These are phyloP conservation scores for Globisporangium ultimum DNA, from an alignment of 352 stramenopile genomes.

Conservation along the genomic window DNA sequence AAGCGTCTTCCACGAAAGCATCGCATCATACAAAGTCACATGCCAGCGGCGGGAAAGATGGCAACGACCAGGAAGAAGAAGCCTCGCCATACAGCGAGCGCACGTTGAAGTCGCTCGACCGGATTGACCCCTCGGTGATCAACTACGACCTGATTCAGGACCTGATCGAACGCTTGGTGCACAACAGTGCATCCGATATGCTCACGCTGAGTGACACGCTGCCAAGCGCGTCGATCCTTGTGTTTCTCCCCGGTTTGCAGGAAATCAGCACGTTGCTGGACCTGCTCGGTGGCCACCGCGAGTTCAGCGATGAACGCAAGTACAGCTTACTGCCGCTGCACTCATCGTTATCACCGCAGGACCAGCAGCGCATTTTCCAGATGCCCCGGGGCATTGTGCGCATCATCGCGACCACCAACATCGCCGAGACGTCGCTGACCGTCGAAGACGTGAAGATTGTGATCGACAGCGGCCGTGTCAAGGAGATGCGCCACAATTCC, in stretches of 20 bases:
- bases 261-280: slow-evolving; percentile 92
- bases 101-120: slow-evolving; percentile 78
- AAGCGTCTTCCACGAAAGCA: slow-evolving; percentile 30
- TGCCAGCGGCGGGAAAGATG: not conserved
- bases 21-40: slow-evolving; percentile 16
- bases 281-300: slow-evolving; percentile 51
- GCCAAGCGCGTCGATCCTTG: slow-evolving; percentile 85
- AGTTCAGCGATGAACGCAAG: slow-evolving; percentile 41
- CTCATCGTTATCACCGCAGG: slow-evolving; percentile 89
- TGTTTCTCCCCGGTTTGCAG: slow-evolving; percentile 94
- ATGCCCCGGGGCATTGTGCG: slow-evolving; percentile 65
- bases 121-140: slow-evolving; percentile 89
- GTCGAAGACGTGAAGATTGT: slow-evolving; percentile 95
- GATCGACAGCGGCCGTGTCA: slow-evolving; percentile 96
- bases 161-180: slow-evolving; percentile 81
- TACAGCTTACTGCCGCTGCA: slow-evolving; percentile 91
- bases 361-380: slow-evolving; percentile 93
- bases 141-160: slow-evolving; percentile 94
- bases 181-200: slow-evolving; percentile 32
- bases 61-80: not conserved
- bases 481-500: slow-evolving; percentile 81
- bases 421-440: slow-evolving; percentile 95
- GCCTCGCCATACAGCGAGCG: slow-evolving; percentile 75
- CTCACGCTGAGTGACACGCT: slow-evolving; percentile 17
- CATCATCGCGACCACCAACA: slow-evolving; percentile 97